Evolutionary conservation across 106 monocot species (phyloP).

Genomic region (Narthecium ossifragum): DNA sequence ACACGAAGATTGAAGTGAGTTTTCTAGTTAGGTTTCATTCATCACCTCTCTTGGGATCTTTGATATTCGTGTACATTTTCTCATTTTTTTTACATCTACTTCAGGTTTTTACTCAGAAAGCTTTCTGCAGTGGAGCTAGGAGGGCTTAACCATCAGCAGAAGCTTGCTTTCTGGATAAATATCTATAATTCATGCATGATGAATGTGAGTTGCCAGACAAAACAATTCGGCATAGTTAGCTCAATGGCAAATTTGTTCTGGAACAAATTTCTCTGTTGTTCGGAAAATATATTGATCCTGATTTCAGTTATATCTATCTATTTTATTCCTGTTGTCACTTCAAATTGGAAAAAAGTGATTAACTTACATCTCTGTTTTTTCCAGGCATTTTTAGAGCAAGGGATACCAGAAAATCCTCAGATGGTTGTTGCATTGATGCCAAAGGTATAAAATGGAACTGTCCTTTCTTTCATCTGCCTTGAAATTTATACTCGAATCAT

Average conservation of each 20-base stretch:
- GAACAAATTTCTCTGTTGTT: no score
- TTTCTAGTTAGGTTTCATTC: no score
- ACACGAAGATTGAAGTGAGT: constrained; percentile 50
- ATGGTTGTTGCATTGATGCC: constrained; percentile 75
- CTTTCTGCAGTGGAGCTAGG: constrained; percentile 57
- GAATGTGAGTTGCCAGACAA: constrained; percentile 66
- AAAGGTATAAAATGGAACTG: constrained; percentile 71
- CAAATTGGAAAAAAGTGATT: no score
- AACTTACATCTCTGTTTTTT: constrained; percentile 2
- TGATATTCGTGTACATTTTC: constrained; percentile 6
- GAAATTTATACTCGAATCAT: not conserved
- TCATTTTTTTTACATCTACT: constrained; percentile 12
- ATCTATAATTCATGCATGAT: constrained; percentile 97
- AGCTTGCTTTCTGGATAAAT: constrained; percentile 98
- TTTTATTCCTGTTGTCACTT: no score
- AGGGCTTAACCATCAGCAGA: constrained; percentile 70
- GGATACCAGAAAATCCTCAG: constrained; percentile 67
- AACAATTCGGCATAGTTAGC: no score
- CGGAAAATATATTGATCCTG: no score
- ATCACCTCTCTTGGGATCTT: no score
- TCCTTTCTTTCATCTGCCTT: not conserved
- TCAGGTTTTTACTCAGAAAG: constrained; percentile 55
- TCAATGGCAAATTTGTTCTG: no score
- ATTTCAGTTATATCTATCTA: no score
- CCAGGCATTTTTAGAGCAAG: constrained; percentile 82